These are phyloP conservation scores for Sclerotinia glacialis DNA, from an alignment of 2,329 filamentous ascomycete species.

Conservation along the genomic window DNA sequence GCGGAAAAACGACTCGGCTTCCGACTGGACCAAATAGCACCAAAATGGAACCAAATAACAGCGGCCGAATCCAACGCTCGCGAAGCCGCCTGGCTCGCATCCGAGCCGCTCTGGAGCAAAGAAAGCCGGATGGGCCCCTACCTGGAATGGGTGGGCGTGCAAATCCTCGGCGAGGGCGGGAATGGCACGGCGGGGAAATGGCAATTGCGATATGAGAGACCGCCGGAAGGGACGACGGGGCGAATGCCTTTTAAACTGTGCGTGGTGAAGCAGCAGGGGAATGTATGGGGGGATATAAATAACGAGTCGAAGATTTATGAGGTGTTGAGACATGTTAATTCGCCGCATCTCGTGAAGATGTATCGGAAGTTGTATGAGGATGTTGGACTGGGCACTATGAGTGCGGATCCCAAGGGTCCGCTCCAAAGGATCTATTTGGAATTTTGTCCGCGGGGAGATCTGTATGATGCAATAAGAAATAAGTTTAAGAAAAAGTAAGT, in stretches of 20 bases:
- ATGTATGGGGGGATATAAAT: neutral
- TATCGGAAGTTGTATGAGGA: constrained; percentile 6
- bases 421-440: constrained; percentile 4
- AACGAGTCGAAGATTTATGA: neutral
- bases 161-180: constrained; percentile 1
- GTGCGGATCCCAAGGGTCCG: neutral
- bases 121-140: neutral
- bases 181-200: constrained; percentile 2
- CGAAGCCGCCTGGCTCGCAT: neutral
- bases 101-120: neutral
- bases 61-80: neutral
- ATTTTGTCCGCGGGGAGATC: neutral
- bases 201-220: neutral
- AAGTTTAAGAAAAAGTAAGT: neutral
- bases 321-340: neutral
- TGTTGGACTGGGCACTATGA: neutral
- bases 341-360: constrained; percentile 16
- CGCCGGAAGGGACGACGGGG: neutral
- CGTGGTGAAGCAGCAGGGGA: constrained; percentile 5
- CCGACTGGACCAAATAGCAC: neutral
- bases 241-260: neutral
- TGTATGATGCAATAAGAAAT: neutral
- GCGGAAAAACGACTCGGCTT: neutral
- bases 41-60: too few species aligned
- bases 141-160: neutral